Base-by-base conservation (phyloP, 2,329 filamentous ascomycete genomes). In the Dactylonectria estremocensis region DNA sequence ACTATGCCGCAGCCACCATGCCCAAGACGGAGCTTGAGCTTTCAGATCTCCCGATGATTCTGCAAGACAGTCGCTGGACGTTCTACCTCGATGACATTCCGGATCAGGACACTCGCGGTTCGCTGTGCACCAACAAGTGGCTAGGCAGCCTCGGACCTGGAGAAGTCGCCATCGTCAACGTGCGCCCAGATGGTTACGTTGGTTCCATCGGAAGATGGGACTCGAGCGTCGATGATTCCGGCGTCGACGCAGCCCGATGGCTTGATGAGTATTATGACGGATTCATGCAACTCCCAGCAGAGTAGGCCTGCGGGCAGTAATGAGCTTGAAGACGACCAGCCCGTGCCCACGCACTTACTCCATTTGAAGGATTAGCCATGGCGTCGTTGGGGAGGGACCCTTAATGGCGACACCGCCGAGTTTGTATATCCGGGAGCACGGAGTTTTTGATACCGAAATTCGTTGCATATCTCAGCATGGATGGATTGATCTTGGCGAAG, bases 161-260 rank as follows among this genome's bases (percentile, higher is more conserved):
- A 10, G 87, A 92, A 70, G 86, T 92, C 6, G 89, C 88, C 5
- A 86, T 94, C 46, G 83, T 91, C 46, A 91, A 92, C 72, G 90
- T 94, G 2, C 85, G 92, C 5, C 92, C 92, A 0, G 92, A 94
- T 78, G 92, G 92, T 11, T 94, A 94, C 77, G 88, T 94, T 5
- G 92, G 92, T 1, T 89, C 86, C n/a, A 80, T 93, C 24, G 82
- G 85, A 50, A 80, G 85, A 46, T 88, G 86, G 85, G 85, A 87
- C 75, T 83, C 84, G 37, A 83, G 81, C 70, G 76, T 86, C 31
- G 86, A 87, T 61, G 85, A 85, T 48, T 80, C 86, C 6, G 87
- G 87, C 48, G 78, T 84, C 48, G 82, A 85, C 53, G 87, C 87
- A 9, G 87, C 87, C 31, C 80, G 78, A 67, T 89, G 87, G 87